Base-by-base conservation (phyloP, 2,329 filamentous ascomycete genomes). In the Didymella segeticola region DNA sequence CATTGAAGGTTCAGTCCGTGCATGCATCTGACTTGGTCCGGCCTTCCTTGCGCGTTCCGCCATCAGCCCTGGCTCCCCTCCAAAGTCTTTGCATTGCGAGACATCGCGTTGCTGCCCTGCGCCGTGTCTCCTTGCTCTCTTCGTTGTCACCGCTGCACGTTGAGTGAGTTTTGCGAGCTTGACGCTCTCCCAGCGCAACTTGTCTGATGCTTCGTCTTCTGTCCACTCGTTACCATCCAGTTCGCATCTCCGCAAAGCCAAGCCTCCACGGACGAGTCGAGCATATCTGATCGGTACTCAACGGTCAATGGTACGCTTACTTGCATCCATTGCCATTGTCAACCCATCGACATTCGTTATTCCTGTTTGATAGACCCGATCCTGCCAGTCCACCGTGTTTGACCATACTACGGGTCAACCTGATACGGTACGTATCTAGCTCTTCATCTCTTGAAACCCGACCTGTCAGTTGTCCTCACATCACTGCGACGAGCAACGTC, bases 361-460 rank as follows among this genome's bases (percentile, higher is more conserved):
- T 34, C 34, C 12, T 39, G 30, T 29, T 34, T 38, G 10, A 11
- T 29, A 57, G 51, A 56, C 37, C 43, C 46, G 48, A 47, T 58
- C 57, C 55, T 57, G 65, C 64, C 50, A 56, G 63, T 60, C 56
- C n/a, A 45, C 39, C 54, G 60, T 46, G 66, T 71, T 64, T 67
- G 63, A 67, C 51, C 51, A 57, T 39, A 51, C 43, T 41, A 60
- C 43, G 45, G 47, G 37, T 50, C 45, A 88, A 68, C 79, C 89
- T 49, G 48, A 63, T 64, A 61, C 58, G 65, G 72, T 75, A 73
- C 60, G 72, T 74, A 65, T 61, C 56, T 53, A 46, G 50, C 55
- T 64, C 57, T 43, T 30, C 37, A 30, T 53, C 46, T 67, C 62
- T 62, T 72, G 69, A 73, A 74, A 72, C 70, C 56, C 64, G 58